Base-by-base conservation (phyloP, 2,329 filamentous ascomycete species). In the Trichoderma cornu-damae region DNA sequence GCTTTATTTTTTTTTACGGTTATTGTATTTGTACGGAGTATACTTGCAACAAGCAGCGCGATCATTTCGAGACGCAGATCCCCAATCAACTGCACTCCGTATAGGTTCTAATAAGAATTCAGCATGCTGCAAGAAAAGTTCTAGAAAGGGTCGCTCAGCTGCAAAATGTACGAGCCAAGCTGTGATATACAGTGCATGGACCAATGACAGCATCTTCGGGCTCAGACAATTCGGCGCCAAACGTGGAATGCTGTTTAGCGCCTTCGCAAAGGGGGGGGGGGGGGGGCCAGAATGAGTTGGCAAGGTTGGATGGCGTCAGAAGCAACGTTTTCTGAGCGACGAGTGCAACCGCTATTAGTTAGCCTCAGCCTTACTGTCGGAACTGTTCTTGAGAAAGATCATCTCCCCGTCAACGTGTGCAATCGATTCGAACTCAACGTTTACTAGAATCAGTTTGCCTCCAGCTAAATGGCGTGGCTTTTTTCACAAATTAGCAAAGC, bases 241-340 rank as follows among this genome's bases (percentile, higher is more conserved):
- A 37, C 20, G 28, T 46, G 40, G 32, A 46, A 54, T n/a, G 42
- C 42, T 44, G 51, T 54, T 54, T 54, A 54, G 51, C 51, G 51
- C 40, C 32, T 26, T 54, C 51, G 51, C 42, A 38, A 44, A 42
- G 51, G 51, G 48, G 51, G 42, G 30, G 51, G 51, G 48, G 51
- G 42, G 30, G 28, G 28, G 20, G 22, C 42, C 42, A 35, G 51
- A n/a, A 46, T 54, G 51, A 47, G 51, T 54, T 54, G 51, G 51
- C 51, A 54, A 37, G 42, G 30, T 54, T 54, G 40, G 51, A 54
- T 54, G 51, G 37, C 51, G 51, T 54, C 51, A 54, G 51, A 54
- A 46, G 38, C 51, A 54, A 20, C 24, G 38, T n/a, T 26, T 26
- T 18, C 38, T 28, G 18, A 28, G 22, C 40, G 51, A 43, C 6